Evolutionary conservation across 371 early-diverging fungal genomes (phyloP).

Genomic region (Aphelidium insulamus): DNA sequence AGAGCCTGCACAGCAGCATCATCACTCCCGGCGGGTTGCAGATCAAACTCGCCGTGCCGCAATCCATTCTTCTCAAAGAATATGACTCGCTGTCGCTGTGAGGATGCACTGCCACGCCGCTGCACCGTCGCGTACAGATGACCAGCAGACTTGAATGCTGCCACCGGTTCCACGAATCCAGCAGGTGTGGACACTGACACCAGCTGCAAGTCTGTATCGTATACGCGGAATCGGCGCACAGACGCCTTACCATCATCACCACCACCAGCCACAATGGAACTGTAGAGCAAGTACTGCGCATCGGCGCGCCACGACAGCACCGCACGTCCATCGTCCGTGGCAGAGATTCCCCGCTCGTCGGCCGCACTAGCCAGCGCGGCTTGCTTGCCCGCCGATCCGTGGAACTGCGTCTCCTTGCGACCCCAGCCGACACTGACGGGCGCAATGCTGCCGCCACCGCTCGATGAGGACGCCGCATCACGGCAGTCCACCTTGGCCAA

Average conservation of each 20-base stretch:
- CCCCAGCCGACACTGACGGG: slow-evolving; percentile 92
- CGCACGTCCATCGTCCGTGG: slow-evolving; percentile 48
- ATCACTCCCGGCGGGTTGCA: slow-evolving; percentile 15
- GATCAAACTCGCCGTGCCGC: slow-evolving; percentile 74
- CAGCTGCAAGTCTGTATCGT: slow-evolving; percentile 59
- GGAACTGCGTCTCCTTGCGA: slow-evolving; percentile 89
- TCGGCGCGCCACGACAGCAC: slow-evolving; percentile 82
- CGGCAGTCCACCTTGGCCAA: too few relatives aligned
- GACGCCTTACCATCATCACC: slow-evolving; percentile 8
- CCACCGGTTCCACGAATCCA: slow-evolving; percentile 48
- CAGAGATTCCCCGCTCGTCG: slow-evolving; percentile 21
- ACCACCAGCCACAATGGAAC: slow-evolving; percentile 37
- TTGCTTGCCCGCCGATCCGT: slow-evolving; percentile 69
- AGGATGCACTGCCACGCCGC: too few relatives aligned
- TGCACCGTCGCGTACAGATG: slow-evolving; percentile 68
- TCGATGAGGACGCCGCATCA: too few relatives aligned
- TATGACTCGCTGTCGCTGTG: slow-evolving; percentile 65
- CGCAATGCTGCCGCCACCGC: too few relatives aligned
- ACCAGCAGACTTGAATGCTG: slow-evolving; percentile 75
- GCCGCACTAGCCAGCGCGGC: slow-evolving; percentile 29
- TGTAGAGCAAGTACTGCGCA: slow-evolving; percentile 50
- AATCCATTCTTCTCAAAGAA: slow-evolving; percentile 89
- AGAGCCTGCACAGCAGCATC: slow-evolving; percentile 19
- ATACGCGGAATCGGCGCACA: slow-evolving; percentile 44
- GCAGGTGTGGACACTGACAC: slow-evolving; percentile 62